Conservation (phyloP, 805 yeast species). For the Barnettozyma californica region DNA sequence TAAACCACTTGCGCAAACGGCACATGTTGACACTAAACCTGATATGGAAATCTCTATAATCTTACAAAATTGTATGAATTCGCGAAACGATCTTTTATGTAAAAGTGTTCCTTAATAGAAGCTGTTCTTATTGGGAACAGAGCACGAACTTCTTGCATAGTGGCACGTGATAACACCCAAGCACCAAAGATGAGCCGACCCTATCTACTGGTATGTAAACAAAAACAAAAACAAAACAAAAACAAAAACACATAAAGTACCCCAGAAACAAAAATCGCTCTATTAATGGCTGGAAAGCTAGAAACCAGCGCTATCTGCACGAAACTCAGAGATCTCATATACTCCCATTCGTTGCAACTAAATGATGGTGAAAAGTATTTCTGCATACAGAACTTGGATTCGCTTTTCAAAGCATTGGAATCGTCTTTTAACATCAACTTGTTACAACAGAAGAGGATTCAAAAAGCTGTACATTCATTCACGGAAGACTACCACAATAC, state of each 20-base stretch:
- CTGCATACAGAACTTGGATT: background rate
- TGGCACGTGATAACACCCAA: background rate
- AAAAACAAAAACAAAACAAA: background rate
- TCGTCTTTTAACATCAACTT: background rate
- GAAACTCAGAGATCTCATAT: background rate
- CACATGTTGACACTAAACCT: slow-evolving; percentile 8
- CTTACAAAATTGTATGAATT: no score
- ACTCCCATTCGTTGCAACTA: background rate
- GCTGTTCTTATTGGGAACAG: background rate
- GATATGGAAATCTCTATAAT: background rate
- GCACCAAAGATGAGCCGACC: background rate
- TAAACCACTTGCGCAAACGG: slow-evolving; percentile 8
- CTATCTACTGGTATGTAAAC: no score
- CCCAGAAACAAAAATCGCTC: background rate
- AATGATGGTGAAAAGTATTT: background rate
- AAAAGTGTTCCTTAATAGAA: background rate
- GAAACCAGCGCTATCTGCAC: background rate
- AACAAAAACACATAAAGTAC: background rate
- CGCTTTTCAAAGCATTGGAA: background rate
- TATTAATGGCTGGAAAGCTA: background rate
- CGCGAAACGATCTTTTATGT: background rate
- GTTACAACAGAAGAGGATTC: background rate
- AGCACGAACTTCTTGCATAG: background rate
- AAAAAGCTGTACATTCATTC: background rate
- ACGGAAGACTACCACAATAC: background rate